A percentile compares a stretch with the other conserved stretches of the same genome.
These are phyloP conservation scores for Myxozyma sirexii DNA, from an alignment of 805 yeast species.

Conservation along the genomic window DNA sequence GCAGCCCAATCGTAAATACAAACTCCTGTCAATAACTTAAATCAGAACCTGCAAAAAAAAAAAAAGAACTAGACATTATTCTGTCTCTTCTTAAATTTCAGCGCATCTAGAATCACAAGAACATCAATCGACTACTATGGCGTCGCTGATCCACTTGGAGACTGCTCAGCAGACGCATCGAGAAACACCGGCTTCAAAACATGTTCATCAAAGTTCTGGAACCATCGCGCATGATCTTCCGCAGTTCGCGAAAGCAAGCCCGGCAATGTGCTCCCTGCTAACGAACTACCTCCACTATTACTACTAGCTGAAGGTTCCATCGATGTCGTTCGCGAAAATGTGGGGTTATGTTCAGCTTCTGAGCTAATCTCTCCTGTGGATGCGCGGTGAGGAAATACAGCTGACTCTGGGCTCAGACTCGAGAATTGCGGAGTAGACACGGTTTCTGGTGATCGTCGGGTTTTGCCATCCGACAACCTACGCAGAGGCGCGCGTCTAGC, in stretches of 20 bases:
- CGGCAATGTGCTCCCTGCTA: constrained; percentile 7
- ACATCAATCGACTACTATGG: neutral
- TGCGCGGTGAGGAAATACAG: neutral
- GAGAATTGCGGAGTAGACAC: neutral
- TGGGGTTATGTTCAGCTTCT: constrained; percentile 10
- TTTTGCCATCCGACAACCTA: neutral
- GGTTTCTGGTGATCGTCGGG: constrained; percentile 12
- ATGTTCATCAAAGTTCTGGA: constrained; percentile 88
- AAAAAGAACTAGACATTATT: too few relatives aligned
- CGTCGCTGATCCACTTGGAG: neutral
- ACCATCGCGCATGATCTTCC: constrained; percentile 90
- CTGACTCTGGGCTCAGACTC: neutral
- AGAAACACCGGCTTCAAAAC: constrained; percentile 42
- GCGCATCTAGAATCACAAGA: too few relatives aligned
- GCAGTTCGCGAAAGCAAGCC: constrained; percentile 26
- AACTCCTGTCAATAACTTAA: too few relatives aligned
- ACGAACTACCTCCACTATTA: neutral
- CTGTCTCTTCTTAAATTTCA: too few relatives aligned
- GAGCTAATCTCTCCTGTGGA: neutral
- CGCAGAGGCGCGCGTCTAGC: neutral
- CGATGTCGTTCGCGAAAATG: constrained; percentile 35
- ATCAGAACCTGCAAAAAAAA: too few relatives aligned
- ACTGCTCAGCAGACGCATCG: constrained; percentile 9
- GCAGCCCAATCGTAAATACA: too few relatives aligned
- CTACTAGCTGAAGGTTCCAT: constrained; percentile 9